Conservation (phyloP, 768 basidiomycete species). For the Collybia sordida region DNA sequence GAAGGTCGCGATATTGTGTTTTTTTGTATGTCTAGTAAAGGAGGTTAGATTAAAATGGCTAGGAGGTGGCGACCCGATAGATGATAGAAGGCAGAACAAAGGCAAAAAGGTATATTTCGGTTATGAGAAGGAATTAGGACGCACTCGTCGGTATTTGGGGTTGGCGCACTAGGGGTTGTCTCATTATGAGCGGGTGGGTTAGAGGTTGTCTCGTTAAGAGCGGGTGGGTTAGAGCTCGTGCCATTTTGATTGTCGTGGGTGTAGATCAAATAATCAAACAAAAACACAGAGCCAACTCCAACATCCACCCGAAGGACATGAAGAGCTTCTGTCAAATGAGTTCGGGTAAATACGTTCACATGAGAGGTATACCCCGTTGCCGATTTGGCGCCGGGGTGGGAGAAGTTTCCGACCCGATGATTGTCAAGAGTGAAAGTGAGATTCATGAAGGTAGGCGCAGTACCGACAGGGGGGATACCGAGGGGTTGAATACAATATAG, state of each 20-base stretch:
- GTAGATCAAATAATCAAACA: constrained; percentile 49
- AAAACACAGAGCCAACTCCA: constrained; percentile 42
- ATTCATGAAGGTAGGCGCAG: constrained; percentile 39
- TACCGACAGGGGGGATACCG: constrained; percentile 17
- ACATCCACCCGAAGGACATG: constrained; percentile 46
- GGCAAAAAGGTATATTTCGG: constrained; percentile 21
- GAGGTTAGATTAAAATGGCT: no score
- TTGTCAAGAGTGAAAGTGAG: constrained; percentile 45
- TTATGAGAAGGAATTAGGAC: constrained; percentile 31
- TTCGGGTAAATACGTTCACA: constrained; percentile 35
- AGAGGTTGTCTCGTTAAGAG: no score
- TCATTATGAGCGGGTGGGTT: no score
- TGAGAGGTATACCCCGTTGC: constrained; percentile 28
- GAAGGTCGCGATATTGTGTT: constrained; percentile 45
- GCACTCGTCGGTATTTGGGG: constrained; percentile 27
- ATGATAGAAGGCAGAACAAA: neutral
- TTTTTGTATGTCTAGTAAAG: constrained; percentile 12
- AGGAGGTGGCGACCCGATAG: neutral
- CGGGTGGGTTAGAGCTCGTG: constrained; percentile 10
- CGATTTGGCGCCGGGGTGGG: constrained; percentile 23
- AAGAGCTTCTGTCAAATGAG: constrained; percentile 30
- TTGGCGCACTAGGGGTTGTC: constrained; percentile 19
- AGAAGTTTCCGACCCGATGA: constrained; percentile 23
- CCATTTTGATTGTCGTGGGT: constrained; percentile 17
- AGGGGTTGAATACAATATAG: constrained; percentile 41